Conservation (phyloP, 768 basidiomycete genomes). For the Leccinum longicurvipes region DNA sequence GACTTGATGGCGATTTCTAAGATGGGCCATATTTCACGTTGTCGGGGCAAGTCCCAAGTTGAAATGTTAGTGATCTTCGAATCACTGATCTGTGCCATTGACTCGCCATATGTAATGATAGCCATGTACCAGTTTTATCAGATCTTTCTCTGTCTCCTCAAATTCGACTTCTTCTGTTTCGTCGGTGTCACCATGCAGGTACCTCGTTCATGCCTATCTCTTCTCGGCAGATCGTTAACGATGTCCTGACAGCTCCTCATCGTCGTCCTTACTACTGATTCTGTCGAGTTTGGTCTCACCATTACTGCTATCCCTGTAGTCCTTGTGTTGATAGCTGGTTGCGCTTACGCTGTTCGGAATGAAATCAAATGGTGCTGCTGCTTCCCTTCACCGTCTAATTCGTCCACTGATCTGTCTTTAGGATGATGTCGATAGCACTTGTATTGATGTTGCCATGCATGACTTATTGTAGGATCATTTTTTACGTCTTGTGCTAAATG, state of each 20-base stretch:
- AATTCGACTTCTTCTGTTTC: constrained; percentile 90
- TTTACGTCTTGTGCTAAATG: not conserved
- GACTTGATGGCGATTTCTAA: constrained; percentile 31
- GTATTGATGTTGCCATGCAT: constrained; percentile 74
- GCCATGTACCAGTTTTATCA: constrained; percentile 90
- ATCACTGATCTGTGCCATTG: not conserved
- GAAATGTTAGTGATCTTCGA: constrained; percentile 55
- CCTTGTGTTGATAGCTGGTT: constrained; percentile 59
- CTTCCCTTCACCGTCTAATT: not conserved
- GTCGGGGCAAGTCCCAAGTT: constrained; percentile 83
- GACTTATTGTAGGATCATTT: constrained; percentile 62
- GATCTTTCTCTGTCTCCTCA: constrained; percentile 82
- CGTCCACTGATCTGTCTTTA: not conserved
- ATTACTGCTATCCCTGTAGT: constrained; percentile 82
- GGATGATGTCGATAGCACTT: constrained; percentile 73
- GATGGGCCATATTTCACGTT: constrained; percentile 90
- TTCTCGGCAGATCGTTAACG: not conserved
- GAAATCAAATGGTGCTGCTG: constrained; percentile 72
- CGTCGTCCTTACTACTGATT: constrained; percentile 58
- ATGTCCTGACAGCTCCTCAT: constrained; percentile 62
- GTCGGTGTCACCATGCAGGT: constrained; percentile 88
- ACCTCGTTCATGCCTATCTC: not conserved
- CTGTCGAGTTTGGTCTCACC: constrained; percentile 79
- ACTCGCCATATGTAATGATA: constrained; percentile 29
- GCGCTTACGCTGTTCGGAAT: constrained; percentile 68